Base-by-base conservation (phyloP, 495 filamentous ascomycete species). In the Xylaria bambusicola region DNA sequence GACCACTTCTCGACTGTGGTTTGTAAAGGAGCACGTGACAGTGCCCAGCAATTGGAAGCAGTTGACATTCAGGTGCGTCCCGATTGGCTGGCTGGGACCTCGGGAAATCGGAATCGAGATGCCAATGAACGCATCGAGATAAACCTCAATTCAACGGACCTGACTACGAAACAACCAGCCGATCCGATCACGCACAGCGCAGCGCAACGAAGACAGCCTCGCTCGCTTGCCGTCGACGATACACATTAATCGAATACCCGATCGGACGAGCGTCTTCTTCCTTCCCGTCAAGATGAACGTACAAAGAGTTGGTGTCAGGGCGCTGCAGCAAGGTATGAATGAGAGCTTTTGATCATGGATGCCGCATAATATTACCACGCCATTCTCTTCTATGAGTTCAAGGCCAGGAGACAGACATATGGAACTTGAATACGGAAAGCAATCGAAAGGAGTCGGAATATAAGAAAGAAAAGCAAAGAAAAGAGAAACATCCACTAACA, bases 301-400 rank as follows among this genome's bases (percentile, higher is more conserved):
- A 62, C 85, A 87, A 68, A 83, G 87, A 78, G 73, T 84, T 71
- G 79, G 80, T 50, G 80, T 89, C 69, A 84, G 84, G 69, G 84
- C 85, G 69, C 74, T 87, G 75, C 84, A 86, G 78, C 82, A 86
- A 78, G 75, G 87, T 89, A 87, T 27, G 58, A 13, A 18, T 9
- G 15, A 13, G n/a, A n/a, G n/a, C n/a, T n/a, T n/a, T n/a, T n/a
- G n/a, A n/a, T n/a, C n/a, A n/a, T n/a, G n/a, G n/a, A n/a, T n/a
- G n/a, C n/a, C n/a, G n/a, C n/a, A n/a, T n/a, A n/a, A n/a, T n/a
- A n/a, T n/a, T n/a, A n/a, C n/a, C n/a, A n/a, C n/a, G n/a, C n/a
- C n/a, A n/a, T n/a, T n/a, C n/a, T n/a, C n/a, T n/a, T n/a, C n/a
- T n/a, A n/a, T n/a, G n/a, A n/a, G n/a, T n/a, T n/a, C n/a, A n/a